These are phyloP conservation scores for Fusarium chlamydosporum DNA, from an alignment of 2,329 filamentous ascomycete species.

Conservation along the genomic window DNA sequence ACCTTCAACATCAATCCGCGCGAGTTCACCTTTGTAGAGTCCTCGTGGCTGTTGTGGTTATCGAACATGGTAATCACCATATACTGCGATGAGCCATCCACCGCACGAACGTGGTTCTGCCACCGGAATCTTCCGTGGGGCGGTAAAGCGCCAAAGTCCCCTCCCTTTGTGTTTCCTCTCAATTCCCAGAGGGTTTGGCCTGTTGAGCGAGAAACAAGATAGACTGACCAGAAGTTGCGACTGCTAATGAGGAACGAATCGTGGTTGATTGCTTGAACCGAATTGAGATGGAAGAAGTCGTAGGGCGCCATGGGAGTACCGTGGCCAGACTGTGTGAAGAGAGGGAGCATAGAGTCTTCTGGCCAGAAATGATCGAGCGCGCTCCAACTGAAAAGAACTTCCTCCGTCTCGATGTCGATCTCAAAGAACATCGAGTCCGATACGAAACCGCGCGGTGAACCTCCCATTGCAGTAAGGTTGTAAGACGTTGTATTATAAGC, in stretches of 20 bases:
- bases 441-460: constrained; percentile 34
- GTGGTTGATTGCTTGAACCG: constrained; percentile 42
- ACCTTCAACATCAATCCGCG: constrained; percentile 37
- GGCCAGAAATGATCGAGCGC: constrained; percentile 53
- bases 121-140: constrained; percentile 54
- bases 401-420: constrained; percentile 58
- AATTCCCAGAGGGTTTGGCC: constrained; percentile 49
- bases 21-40: constrained; percentile 10
- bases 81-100: constrained; percentile 38
- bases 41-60: constrained; percentile 52
- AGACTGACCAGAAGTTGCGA: constrained; percentile 45
- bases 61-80: constrained; percentile 55
- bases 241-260: constrained; percentile 46
- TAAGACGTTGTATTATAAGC: constrained; percentile 45
- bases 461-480: constrained; percentile 42
- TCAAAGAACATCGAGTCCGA: constrained; percentile 58
- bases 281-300: constrained; percentile 51
- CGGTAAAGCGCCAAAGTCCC: constrained; percentile 45
- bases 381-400: constrained; percentile 60
- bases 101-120: constrained; percentile 55
- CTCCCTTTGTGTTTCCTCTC: constrained; percentile 45
- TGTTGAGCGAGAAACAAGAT: constrained; percentile 39
- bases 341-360: constrained; percentile 32
- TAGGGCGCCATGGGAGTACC: constrained; percentile 29
- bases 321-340: constrained; percentile 23